A percentile compares a stretch with the other conserved stretches of the same genome.
These are phyloP conservation scores for Hyaloscypha bicolor DNA, from an alignment of 495 filamentous ascomycete species.

Conservation along the genomic window DNA sequence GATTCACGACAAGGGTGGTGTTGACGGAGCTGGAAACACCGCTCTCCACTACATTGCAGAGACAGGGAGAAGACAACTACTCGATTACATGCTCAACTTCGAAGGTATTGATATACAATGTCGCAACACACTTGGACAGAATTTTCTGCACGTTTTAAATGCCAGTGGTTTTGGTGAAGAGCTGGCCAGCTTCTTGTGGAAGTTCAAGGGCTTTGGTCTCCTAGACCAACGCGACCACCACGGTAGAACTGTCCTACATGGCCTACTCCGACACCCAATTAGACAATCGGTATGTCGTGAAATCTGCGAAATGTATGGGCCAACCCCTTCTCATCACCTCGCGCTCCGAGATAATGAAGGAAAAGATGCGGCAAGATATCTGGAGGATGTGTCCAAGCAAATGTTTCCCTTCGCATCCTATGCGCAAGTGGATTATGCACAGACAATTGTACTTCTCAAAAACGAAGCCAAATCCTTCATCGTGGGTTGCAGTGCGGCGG, in stretches of 20 bases:
- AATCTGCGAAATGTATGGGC: background rate
- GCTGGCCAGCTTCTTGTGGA: background rate
- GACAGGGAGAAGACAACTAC: background rate
- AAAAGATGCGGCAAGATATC: background rate
- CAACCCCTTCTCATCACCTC: background rate
- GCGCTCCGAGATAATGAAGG: slow-evolving; percentile 4
- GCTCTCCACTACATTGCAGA: slow-evolving; percentile 1
- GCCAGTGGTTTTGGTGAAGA: background rate
- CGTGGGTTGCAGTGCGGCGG: background rate
- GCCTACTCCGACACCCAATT: slow-evolving; percentile 1
- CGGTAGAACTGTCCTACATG: slow-evolving; percentile 2
- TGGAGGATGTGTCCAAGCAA: background rate
- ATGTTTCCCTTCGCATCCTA: background rate
- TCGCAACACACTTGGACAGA: background rate
- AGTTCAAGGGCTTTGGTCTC: slow-evolving; percentile 3
- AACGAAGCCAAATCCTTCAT: background rate
- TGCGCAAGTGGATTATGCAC: background rate
- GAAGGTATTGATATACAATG: background rate
- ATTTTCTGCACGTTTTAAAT: background rate
- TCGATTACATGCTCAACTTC: slow-evolving; percentile 1
- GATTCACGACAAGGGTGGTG: background rate
- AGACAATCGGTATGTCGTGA: background rate
- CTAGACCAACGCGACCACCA: slow-evolving; percentile 3
- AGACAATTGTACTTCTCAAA: background rate
- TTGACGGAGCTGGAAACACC: slow-evolving; percentile 4